Evolutionary conservation across 805 yeast species (phyloP).

Genomic region (Pichia paraexigua): DNA sequence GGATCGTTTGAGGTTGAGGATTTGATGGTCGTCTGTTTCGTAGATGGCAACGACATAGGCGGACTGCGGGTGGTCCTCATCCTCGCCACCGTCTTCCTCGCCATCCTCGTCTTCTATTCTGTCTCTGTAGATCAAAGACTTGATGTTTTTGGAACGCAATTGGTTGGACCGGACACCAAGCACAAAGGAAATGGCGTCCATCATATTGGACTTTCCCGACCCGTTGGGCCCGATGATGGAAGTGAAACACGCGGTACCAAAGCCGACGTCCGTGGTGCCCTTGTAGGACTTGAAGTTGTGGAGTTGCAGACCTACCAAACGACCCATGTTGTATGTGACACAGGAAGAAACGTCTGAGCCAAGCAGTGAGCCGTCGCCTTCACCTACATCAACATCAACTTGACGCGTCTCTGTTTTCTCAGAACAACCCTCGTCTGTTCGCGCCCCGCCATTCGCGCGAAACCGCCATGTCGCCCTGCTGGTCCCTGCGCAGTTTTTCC

Average conservation of each 20-base stretch:
- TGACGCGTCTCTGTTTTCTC: not conserved
- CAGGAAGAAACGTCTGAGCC: too few species aligned
- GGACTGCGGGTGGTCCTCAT: conserved; percentile 28
- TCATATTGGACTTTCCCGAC: conserved; percentile 95
- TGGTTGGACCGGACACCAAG: conserved; percentile 74
- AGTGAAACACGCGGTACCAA: conserved; percentile 71
- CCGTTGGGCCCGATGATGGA: conserved; percentile 98
- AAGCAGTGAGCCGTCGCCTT: too few species aligned
- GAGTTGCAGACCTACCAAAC: conserved; percentile 69
- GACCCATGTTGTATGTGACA: too few species aligned
- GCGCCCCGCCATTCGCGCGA: not conserved
- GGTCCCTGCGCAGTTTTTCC: not conserved
- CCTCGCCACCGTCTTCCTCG: conserved; percentile 16
- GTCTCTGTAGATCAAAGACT: conserved; percentile 79
- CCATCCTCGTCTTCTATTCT: conserved; percentile 30
- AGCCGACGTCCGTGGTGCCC: conserved; percentile 68
- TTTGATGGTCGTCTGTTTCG: conserved; percentile 52
- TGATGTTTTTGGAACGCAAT: conserved; percentile 63
- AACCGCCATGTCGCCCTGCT: not conserved
- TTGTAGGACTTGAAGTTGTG: conserved; percentile 87
- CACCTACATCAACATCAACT: conserved; percentile 81
- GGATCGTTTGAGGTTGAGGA: conserved; percentile 54
- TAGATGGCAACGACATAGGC: conserved; percentile 80
- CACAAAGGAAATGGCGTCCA: conserved; percentile 91
- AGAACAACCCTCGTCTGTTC: not conserved